Conservation (phyloP, 441 rosid species). For the Erysimum pusillum region DNA sequence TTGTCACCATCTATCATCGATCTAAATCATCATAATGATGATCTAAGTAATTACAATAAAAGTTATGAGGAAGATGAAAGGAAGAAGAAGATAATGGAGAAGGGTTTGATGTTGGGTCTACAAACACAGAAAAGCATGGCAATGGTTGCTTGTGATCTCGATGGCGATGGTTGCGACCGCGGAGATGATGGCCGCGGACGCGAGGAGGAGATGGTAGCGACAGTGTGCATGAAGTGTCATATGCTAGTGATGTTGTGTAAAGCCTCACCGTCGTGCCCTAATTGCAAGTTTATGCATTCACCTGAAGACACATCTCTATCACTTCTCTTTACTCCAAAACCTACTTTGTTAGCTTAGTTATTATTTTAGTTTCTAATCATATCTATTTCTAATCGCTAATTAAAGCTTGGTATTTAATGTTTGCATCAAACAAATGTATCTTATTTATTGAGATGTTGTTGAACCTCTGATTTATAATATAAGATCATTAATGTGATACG, state of each 20-base stretch:
- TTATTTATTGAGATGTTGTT: slow-evolving; percentile 36
- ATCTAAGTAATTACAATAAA: slow-evolving; percentile 36
- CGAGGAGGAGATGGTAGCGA: slow-evolving; percentile 73
- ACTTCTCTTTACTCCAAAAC: slow-evolving; percentile 30
- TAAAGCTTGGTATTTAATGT: slow-evolving; percentile 14
- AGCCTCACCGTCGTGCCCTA: slow-evolving; percentile 78
- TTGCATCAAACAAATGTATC: slow-evolving; percentile 3
- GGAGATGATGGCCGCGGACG: background rate
- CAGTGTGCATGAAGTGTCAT: slow-evolving; percentile 72
- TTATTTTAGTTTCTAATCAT: background rate
- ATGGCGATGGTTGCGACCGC: slow-evolving; percentile 31
- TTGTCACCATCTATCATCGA: slow-evolving; percentile 54
- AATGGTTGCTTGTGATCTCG: slow-evolving; percentile 52
- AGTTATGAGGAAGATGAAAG: slow-evolving; percentile 25
- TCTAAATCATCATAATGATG: slow-evolving; percentile 27
- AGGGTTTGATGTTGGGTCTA: slow-evolving; percentile 26
- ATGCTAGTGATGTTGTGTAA: slow-evolving; percentile 82
- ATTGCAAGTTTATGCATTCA: slow-evolving; percentile 87
- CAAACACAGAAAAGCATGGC: slow-evolving; percentile 46
- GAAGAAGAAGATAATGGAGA: slow-evolving; percentile 18
- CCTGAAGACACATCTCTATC: slow-evolving; percentile 51
- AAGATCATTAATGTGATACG: slow-evolving; percentile 23
- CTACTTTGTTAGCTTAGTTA: slow-evolving; percentile 28
- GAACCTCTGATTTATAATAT: background rate
- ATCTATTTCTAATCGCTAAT: slow-evolving; percentile 13